Evolutionary conservation across 179 eudicot genomes (phyloP).

Genomic region (Vitellaria paradoxa): DNA sequence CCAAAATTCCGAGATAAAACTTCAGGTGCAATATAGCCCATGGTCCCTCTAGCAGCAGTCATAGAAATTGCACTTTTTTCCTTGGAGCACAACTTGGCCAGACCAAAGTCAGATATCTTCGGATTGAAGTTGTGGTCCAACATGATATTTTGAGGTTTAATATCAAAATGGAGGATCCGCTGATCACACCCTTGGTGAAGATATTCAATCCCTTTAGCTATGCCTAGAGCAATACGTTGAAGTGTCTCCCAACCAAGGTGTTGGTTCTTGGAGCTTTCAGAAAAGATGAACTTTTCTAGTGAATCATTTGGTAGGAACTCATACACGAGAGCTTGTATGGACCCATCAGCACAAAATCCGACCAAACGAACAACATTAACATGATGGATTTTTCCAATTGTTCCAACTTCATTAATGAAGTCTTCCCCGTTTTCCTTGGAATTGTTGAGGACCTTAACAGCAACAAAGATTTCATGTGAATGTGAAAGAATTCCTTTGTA

Average conservation of each 20-base stretch:
- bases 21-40: not conserved
- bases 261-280: not conserved
- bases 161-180: not conserved
- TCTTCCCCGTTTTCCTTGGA: not conserved
- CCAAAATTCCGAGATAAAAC: no score
- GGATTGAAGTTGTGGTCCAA: not conserved
- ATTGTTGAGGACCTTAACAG: not conserved
- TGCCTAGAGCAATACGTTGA: not conserved
- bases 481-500: no score
- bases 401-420: slow-evolving; percentile 1
- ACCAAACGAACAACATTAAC: no score
- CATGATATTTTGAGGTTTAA: no score
- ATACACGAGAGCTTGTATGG: not conserved
- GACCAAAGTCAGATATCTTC: not conserved
- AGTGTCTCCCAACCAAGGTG: not conserved
- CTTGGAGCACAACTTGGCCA: no score
- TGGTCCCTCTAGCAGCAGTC: no score
- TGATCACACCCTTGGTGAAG: not conserved
- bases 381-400: no score
- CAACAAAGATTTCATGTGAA: not conserved
- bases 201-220: not conserved
- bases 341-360: not conserved
- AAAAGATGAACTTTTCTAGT: not conserved
- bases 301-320: not conserved
- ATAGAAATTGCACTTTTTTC: no score